Base-by-base conservation (phyloP, 495 filamentous ascomycete species). In the Penicillium simplicissimum region DNA sequence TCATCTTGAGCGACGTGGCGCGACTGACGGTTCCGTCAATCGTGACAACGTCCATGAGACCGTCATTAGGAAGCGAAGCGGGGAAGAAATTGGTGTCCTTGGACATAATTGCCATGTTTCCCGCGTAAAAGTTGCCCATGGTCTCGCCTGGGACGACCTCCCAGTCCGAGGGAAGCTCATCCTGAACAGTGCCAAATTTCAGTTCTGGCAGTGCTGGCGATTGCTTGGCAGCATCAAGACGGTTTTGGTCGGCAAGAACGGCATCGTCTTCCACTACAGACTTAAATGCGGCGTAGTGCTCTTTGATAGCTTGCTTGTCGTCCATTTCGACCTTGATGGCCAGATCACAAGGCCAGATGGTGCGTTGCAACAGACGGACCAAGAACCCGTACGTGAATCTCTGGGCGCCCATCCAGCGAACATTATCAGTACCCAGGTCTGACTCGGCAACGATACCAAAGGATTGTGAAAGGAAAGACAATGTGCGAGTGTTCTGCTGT, bases 41-140 rank as follows among this genome's bases (percentile, higher is more conserved):
- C 51, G 85, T 89, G 57, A 97, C 79, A 28, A 98, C 78, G 69
- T 98, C 95, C 74, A 96, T 84, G 55, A 88, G 79, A 9, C 94
- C 95, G 68, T 98, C 95, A 56, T 87, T 85, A 8, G 92, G 90
- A 13, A 95, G 82, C 0, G 95, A 83, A 1, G 91, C 88, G 0
- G 91, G 83, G 82, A 98, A 98, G 80, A 97, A 96, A 65, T 90
- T 91, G 36, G 87, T 84, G 57, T 91, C 89, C 23, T 93, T 84
- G 3, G 92, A 87, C 91, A 98, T 92, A 74, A 88, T 91, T 6
- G 91, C 86, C 92, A 97, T 95, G 68, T 97, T 98, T 54, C 95
- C 95, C 9, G 88, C 88, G 72, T 95, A 97, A 77, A 98, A 97
- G 70, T 90, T 97, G 8, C 93, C 92, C 40, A 98, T 77, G 17